These are phyloP conservation scores for Raddia guianensis DNA, from an alignment of 176 grass and related monocot species.

Conservation along the genomic window DNA sequence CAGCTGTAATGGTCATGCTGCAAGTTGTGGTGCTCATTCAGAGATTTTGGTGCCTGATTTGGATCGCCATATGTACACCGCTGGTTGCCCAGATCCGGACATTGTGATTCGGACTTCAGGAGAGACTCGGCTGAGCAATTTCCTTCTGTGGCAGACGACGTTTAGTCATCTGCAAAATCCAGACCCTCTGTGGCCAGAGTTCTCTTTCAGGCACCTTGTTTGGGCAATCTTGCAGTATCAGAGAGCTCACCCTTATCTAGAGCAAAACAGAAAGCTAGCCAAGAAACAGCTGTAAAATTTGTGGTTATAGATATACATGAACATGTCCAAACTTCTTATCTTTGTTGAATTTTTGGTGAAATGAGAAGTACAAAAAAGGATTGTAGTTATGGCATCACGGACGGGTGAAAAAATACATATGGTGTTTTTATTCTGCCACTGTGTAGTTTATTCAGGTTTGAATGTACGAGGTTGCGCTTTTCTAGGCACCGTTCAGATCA, in stretches of 20 bases:
- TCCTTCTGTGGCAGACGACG: slow-evolving; percentile 78
- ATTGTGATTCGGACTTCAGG: slow-evolving; percentile 83
- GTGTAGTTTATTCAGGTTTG: too few relatives aligned
- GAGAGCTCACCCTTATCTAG: slow-evolving; percentile 52
- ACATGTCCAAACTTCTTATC: too few relatives aligned
- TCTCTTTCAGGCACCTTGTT: slow-evolving; percentile 61
- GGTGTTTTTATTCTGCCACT: too few relatives aligned
- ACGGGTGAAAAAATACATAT: too few relatives aligned
- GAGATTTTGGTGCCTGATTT: slow-evolving; percentile 59
- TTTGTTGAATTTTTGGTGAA: too few relatives aligned
- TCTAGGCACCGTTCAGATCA: too few relatives aligned
- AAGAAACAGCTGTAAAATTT: slow-evolving; percentile 47
- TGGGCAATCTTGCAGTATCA: slow-evolving; percentile 75
- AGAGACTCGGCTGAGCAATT: slow-evolving; percentile 83
- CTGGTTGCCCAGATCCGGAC: slow-evolving; percentile 66
- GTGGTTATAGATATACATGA: not conserved
- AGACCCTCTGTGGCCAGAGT: slow-evolving; percentile 66
- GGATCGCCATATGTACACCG: slow-evolving; percentile 58
- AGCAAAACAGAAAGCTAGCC: slow-evolving; percentile 41
- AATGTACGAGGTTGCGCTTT: too few relatives aligned
- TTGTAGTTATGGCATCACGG: too few relatives aligned
- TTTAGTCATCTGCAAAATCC: slow-evolving; percentile 80
- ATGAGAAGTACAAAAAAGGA: too few relatives aligned
- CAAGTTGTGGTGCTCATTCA: not conserved
- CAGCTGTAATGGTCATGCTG: not conserved